Evolutionary conservation across 2,329 filamentous ascomycete genomes (phyloP).

Genomic region (Periconia digitata): DNA sequence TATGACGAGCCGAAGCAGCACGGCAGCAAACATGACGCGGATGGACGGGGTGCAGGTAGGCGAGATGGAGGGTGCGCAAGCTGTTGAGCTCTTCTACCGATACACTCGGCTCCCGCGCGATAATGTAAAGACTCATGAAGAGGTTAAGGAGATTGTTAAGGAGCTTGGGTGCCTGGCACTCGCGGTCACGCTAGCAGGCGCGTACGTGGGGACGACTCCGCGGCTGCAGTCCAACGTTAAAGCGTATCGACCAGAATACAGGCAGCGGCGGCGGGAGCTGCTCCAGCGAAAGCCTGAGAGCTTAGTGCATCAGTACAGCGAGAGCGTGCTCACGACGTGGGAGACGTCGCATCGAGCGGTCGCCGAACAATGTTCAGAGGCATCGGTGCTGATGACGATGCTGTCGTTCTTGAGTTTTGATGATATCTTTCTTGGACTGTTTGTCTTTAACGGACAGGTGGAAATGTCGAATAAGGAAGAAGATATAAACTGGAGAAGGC

Average conservation of each 20-base stretch:
- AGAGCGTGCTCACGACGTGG: constrained; percentile 26
- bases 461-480: background rate
- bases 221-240: constrained; percentile 17
- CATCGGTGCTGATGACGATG: constrained; percentile 14
- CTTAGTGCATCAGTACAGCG: constrained; percentile 19
- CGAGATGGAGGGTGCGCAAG: constrained; percentile 15
- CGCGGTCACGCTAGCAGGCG: constrained; percentile 18
- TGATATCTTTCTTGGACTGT: constrained; percentile 13
- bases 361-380: constrained; percentile 10
- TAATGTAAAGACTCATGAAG: background rate
- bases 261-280: constrained; percentile 13
- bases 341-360: constrained; percentile 21
- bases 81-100: constrained; percentile 12
- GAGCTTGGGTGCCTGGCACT: constrained; percentile 22
- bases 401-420: constrained; percentile 12
- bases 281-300: constrained; percentile 14
- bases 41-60: constrained; percentile 17
- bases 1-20: constrained; percentile 14
- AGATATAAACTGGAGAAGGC: constrained; percentile 1
- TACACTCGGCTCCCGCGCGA: constrained; percentile 1
- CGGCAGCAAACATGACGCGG: constrained; percentile 11
- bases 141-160: constrained; percentile 14
- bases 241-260: constrained; percentile 17
- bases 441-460: constrained; percentile 1
- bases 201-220: constrained; percentile 17